A percentile compares a stretch with the other conserved stretches of the same genome.
phyloP scores from a whole-genome alignment of 192 early-diverging fungal species.

The Backusella circina region DNA sequence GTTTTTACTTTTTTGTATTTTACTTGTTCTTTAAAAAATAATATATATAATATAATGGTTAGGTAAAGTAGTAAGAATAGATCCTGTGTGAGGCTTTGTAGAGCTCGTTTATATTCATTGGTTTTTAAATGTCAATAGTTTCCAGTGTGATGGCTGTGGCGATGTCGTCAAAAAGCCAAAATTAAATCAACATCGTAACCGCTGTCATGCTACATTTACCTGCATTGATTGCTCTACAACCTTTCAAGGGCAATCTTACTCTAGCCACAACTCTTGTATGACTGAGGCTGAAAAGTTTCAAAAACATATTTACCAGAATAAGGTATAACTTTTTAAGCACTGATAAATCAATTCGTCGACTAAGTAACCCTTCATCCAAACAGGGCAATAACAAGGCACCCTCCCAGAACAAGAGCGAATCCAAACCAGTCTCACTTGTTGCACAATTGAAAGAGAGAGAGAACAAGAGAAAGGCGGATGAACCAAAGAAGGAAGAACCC shows the following conservation, averaged over 20 bases:
- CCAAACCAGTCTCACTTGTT: constrained; percentile 32
- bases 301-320: constrained; percentile 78
- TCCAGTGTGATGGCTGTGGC: constrained; percentile 66
- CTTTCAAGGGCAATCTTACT: constrained; percentile 75
- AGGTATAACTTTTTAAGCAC: constrained; percentile 34
- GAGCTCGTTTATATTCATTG: neutral
- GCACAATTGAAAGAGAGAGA: constrained; percentile 43
- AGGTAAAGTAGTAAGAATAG: neutral
- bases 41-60: neutral
- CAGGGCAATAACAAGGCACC: constrained; percentile 28
- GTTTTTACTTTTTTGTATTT: neutral
- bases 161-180: constrained; percentile 95
- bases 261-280: constrained; percentile 86
- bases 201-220: constrained; percentile 85
- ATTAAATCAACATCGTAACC: constrained; percentile 74
- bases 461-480: constrained; percentile 21
- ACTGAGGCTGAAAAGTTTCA: constrained; percentile 94
- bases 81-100: neutral
- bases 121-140: constrained; percentile 6
- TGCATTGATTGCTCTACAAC: constrained; percentile 90
- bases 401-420: neutral
- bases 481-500: constrained; percentile 25
- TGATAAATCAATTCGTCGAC: neutral
- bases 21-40: neutral
- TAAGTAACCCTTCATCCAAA: neutral